Conservation (phyloP, 257 asterid genomes). For the Solanum sparsipilum region DNA sequence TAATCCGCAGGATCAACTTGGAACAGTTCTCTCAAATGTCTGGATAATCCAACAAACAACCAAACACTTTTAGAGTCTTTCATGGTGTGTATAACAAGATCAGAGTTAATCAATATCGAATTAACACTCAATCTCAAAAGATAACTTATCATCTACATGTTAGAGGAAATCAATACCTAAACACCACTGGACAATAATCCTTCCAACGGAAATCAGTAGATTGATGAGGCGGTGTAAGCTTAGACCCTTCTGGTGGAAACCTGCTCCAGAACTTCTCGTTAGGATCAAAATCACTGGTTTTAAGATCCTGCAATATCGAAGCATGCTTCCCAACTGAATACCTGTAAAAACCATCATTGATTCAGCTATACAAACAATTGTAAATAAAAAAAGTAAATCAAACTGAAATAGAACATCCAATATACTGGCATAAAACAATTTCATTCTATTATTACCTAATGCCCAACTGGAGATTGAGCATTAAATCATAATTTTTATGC, state of each 20-base stretch:
- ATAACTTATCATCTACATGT: neutral
- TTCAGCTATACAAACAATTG: neutral
- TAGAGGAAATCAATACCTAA: slow-evolving; percentile 29
- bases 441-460: slow-evolving; percentile 42
- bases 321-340: slow-evolving; percentile 58
- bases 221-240: slow-evolving; percentile 60
- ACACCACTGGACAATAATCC: slow-evolving; percentile 65
- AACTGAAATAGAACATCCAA: neutral
- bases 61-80: neutral
- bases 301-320: slow-evolving; percentile 31
- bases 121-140: neutral
- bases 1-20: slow-evolving; percentile 97
- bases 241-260: slow-evolving; percentile 56
- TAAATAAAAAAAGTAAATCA: neutral
- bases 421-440: neutral
- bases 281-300: slow-evolving; percentile 46
- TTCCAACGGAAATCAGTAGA: slow-evolving; percentile 66
- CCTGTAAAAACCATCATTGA: slow-evolving; percentile 11
- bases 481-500: slow-evolving; percentile 86
- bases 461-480: slow-evolving; percentile 98
- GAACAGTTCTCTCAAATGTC: slow-evolving; percentile 80
- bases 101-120: neutral
- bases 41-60: slow-evolving; percentile 18
- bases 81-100: neutral
- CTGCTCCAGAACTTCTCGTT: slow-evolving; percentile 62